Conservation (phyloP, 2,329 filamentous ascomycete genomes). For the Aspergillus sp. region DNA sequence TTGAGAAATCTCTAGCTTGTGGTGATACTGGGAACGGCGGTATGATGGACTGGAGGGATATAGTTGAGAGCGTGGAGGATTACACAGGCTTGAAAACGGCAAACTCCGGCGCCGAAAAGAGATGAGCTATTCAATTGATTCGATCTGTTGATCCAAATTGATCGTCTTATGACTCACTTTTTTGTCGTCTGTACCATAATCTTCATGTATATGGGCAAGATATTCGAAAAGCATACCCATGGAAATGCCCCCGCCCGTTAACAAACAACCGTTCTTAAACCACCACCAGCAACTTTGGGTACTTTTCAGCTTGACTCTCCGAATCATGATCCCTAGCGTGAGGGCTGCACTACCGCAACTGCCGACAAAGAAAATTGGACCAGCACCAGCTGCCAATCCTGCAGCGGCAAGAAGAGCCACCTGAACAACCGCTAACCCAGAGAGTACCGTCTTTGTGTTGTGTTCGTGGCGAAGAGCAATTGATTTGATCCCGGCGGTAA, state of each 20-base stretch:
- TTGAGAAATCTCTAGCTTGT: slow-evolving; percentile 77
- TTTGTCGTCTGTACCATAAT: slow-evolving; percentile 23
- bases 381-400: slow-evolving; percentile 52
- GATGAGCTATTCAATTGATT: not conserved
- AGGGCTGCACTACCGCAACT: slow-evolving; percentile 57
- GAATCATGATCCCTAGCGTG: slow-evolving; percentile 60
- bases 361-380: slow-evolving; percentile 59
- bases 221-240: slow-evolving; percentile 59
- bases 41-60: slow-evolving; percentile 78
- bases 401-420: slow-evolving; percentile 45
- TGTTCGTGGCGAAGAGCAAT: slow-evolving; percentile 51
- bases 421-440: slow-evolving; percentile 41
- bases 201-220: slow-evolving; percentile 28
- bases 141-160: not conserved
- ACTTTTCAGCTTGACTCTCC: slow-evolving; percentile 56
- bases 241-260: slow-evolving; percentile 61
- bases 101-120: not conserved
- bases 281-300: slow-evolving; percentile 64
- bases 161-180: not conserved
- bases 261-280: slow-evolving; percentile 62
- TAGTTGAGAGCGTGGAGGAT: slow-evolving; percentile 65
- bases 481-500: slow-evolving; percentile 51
- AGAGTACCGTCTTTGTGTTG: slow-evolving; percentile 46
- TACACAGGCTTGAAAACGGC: slow-evolving; percentile 16
- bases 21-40: slow-evolving; percentile 79